Evolutionary conservation across 208 protist genomes (phyloP), one percentile per base, ranked within the genome.

Genomic region (Leishmania martiniquensis): DNA sequence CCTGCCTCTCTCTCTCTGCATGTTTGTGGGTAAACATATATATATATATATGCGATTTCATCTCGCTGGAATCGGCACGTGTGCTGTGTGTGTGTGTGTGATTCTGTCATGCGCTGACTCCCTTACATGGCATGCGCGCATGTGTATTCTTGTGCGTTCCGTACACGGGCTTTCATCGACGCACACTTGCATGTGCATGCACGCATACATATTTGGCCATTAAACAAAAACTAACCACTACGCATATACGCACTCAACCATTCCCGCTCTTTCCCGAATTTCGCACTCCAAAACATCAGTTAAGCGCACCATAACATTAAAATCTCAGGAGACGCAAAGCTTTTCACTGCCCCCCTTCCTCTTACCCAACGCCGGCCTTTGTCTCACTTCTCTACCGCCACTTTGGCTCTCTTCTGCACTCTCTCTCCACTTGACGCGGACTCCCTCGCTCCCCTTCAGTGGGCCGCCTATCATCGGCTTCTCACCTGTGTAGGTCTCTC

Each of bases 381-480:
- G 0, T 29, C 29, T 44, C 1, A 15, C 13, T 42, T 17, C 25
- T 66, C 7, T 44, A 20, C 34, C 15, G 37, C 34, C 34, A 66
- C 32, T 42, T 66, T 22, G 20, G 42, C 37, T 44, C 15, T 22
- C 37, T 66, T 15, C 39, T 25, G 15, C 62, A n/a, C 62, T 22
- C 22, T 25, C 37, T 45, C 32, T 34, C 12, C 29, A 5, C 37
- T n/a, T 39, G 32, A 34, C 60, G 12, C 29, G 9, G 29, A 47
- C 59, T 69, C 2, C 60, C 42, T 66, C 69, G 67, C 55, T 65
- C 57, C 39, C 32, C 65, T 44, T 37, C 15, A n/a, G n/a, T n/a
- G 42, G 54, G 29, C 57, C 9, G 29, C 1, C 12, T 29, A 37
- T 62, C 29, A 62, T 7, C 29, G 37, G 29, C 29, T 37, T 39